Percentiles rank a stretch among this genome's conserved stretches.
phyloP scores from a whole-genome alignment of 2,329 filamentous ascomycete species.

The Fusarium solani-melongenae region DNA sequence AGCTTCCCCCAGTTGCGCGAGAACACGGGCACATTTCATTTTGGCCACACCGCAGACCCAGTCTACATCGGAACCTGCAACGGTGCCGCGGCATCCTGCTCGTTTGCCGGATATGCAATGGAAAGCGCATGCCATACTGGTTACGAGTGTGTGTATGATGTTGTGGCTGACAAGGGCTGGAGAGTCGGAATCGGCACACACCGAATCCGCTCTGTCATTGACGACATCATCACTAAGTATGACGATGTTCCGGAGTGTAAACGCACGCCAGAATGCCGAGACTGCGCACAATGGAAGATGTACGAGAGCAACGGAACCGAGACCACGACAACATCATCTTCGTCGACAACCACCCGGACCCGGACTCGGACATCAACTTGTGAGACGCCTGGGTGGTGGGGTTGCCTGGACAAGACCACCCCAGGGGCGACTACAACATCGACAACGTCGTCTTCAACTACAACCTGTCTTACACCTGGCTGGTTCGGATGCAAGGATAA shows the following conservation, averaged over 20 bases:
- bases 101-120: conserved; percentile 91
- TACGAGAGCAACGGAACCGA: conserved; percentile 92
- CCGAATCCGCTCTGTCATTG: conserved; percentile 88
- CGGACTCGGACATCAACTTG: conserved; percentile 88
- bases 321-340: conserved; percentile 71
- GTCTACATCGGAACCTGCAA: conserved; percentile 96
- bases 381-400: conserved; percentile 94
- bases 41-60: conserved; percentile 95
- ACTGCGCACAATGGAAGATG: conserved; percentile 95
- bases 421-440: conserved; percentile 54
- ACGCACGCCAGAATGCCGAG: conserved; percentile 81
- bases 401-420: conserved; percentile 76
- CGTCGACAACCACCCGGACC: conserved; percentile 68
- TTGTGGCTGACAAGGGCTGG: conserved; percentile 91
- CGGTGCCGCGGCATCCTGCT: conserved; percentile 87
- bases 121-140: conserved; percentile 94
- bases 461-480: conserved; percentile 70
- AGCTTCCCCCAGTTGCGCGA: conserved; percentile 75
- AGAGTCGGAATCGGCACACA: conserved; percentile 91
- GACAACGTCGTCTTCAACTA: conserved; percentile 61
- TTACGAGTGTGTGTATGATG: conserved; percentile 89
- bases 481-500: conserved; percentile 74
- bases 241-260: conserved; percentile 82
- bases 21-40: conserved; percentile 85
- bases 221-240: conserved; percentile 86